These are phyloP conservation scores for Hyaloscypha variabilis DNA, from an alignment of 495 filamentous ascomycete genomes.

Conservation along the genomic window DNA sequence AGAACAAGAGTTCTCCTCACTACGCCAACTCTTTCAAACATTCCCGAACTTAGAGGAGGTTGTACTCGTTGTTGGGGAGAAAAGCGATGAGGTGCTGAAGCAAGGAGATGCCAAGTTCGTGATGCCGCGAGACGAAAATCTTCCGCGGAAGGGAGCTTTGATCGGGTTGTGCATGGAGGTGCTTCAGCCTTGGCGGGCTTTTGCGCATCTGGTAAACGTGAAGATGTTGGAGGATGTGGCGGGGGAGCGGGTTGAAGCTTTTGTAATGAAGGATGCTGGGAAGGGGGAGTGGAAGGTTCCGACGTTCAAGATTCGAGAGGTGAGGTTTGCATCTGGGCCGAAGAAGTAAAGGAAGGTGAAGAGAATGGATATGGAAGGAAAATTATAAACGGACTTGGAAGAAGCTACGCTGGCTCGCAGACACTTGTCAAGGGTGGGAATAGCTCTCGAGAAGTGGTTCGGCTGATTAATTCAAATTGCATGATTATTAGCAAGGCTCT, in stretches of 20 bases:
- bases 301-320: neutral
- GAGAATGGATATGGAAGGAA: too few relatives aligned
- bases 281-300: neutral
- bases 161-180: neutral
- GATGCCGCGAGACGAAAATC: neutral
- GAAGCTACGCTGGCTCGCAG: neutral
- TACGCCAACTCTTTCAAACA: neutral
- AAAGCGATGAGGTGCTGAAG: neutral
- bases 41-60: neutral
- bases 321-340: neutral
- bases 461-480: too few relatives aligned
- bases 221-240: neutral
- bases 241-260: neutral
- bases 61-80: neutral
- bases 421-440: neutral
- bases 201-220: neutral
- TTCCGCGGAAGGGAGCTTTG: neutral
- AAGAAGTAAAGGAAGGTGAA: too few relatives aligned
- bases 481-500: neutral
- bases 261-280: neutral
- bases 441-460: too few relatives aligned
- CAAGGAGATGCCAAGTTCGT: neutral
- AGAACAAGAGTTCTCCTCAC: neutral
- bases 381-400: too few relatives aligned
- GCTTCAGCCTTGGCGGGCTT: neutral